Evolutionary conservation across 163 green algal species (phyloP), one percentile per base, ranked within the genome.

Genomic region (Scenedesmus sp.): DNA sequence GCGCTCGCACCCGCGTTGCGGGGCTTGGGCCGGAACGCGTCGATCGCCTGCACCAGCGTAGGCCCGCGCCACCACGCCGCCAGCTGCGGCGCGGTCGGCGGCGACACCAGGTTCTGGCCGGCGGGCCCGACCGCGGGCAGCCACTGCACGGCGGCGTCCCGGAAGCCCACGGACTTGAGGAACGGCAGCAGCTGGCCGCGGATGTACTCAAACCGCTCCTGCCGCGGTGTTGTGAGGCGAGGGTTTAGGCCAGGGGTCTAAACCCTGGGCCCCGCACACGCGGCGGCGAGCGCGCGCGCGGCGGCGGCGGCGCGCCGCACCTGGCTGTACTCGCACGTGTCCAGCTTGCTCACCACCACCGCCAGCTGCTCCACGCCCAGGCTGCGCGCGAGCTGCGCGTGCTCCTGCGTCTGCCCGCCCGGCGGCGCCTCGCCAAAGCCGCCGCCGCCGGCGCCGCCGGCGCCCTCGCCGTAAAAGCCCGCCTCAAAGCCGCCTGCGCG

Each of bases 401-500:
- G 96, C 88, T 99, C 96, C 17, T 90, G 80, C n/a, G 96, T 99
- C 87, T 99, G 96, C 6, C 96, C 96, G 15, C 87, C 90, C 1
- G 70, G 57, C 1, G 67, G 39, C 45, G 51, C 75, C 66, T 36
- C 73, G 26, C 63, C 51, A 6, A 29, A 29, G 26, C 51, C 29
- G 64, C 44, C 44, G 15, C 22, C 34, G 51, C 63, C 42, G 22
- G 13, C 63, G 56, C 33, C 94, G 18, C 87, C 79, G 94, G 94
- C 4, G 89, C 94, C 33, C 84, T 87, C 26, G 78, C 83, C 15
- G 17, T 71, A 80, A 75, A 99, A 98, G 1, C 96, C 96, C 0
- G 93, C 89, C 82, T 99, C 96, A 84, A 99, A 99, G 14, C 92
- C 64, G 91, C n/a, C n/a, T n/a, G n/a, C n/a, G n/a, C n/a, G n/a